Base-by-base conservation (phyloP, 1,139 yeast species). In the Hyphopichia fennica region DNA sequence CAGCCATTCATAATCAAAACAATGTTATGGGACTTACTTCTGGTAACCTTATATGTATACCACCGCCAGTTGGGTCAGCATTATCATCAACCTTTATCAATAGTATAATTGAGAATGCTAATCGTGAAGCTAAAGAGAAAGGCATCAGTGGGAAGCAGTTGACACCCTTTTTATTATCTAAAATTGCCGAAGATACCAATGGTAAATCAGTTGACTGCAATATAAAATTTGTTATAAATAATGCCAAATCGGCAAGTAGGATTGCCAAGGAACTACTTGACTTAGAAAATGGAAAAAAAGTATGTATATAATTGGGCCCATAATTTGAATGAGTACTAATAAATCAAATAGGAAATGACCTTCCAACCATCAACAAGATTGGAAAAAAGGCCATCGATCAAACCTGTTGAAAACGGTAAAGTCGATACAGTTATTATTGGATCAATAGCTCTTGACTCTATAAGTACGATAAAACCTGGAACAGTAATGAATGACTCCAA, bases 11-110 rank as follows among this genome's bases (percentile, higher is more conserved):
- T 52, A 62, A 68, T 41, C 85, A 85, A 4, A 77, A 73, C 45
- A 60, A 68, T 8, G 50, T 58, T 8, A 70, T 89, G 75, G 65
- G 69, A 0, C 65, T 88, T 41, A 54, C 65, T 0, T 77, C 84
- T n/a, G 96, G 96, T 0, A 80, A 75, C 44, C 75, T 90, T 8
- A 80, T 89, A 50, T 89, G 96, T 59, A 76, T 87, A 11, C 96
- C 96, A 1, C 93, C 95, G 1, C 95, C 96, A 0, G 62, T 58
- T 13, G 79, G 77, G 4, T 61, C 75, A 18, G 89, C 95, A 0
- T 63, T 89, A 47, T 75, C 79, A 17, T 69, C 78, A 4, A 68
- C 58, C 0, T 67, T 77, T 40, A 85, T 89, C 30, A 72, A 72
- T 44, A 56, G 50, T 1, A 72, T 87, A 27, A 87, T 89, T 41